Conservation (phyloP, 2,329 filamentous ascomycete species). For the Blastomyces parvus region DNA sequence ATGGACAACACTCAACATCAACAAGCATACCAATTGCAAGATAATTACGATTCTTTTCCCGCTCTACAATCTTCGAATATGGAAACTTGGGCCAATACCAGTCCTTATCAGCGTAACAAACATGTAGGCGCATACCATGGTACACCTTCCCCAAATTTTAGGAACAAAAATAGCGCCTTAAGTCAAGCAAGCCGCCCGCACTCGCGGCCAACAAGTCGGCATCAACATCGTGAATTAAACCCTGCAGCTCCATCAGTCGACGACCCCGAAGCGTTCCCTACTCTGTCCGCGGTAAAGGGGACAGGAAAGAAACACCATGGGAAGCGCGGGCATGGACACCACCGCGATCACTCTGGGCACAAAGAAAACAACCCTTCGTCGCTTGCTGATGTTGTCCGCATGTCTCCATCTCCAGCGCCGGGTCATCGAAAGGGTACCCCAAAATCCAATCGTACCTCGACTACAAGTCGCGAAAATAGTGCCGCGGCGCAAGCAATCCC, state of each 20-base stretch:
- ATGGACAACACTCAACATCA: slow-evolving; percentile 38
- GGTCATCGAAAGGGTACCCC: slow-evolving; percentile 44
- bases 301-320: slow-evolving; percentile 81
- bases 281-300: slow-evolving; percentile 70
- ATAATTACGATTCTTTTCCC: slow-evolving; percentile 71
- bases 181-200: slow-evolving; percentile 53
- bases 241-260: slow-evolving; percentile 69
- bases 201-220: slow-evolving; percentile 76
- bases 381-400: slow-evolving; percentile 87
- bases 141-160: slow-evolving; percentile 24
- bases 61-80: slow-evolving; percentile 54
- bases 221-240: slow-evolving; percentile 55
- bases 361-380: slow-evolving; percentile 67
- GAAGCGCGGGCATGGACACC: slow-evolving; percentile 74
- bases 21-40: slow-evolving; percentile 66
- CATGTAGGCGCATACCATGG: slow-evolving; percentile 28
- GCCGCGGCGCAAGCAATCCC: slow-evolving; percentile 73
- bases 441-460: slow-evolving; percentile 53
- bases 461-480: slow-evolving; percentile 64
- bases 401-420: slow-evolving; percentile 76
- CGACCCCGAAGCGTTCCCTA: slow-evolving; percentile 91
- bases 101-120: slow-evolving; percentile 37
- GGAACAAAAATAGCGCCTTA: slow-evolving; percentile 46
- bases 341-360: slow-evolving; percentile 45
- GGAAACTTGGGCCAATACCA: slow-evolving; percentile 48